Base-by-base conservation (phyloP, 345 rosid genomes). In the Ceriops zippeliana region DNA sequence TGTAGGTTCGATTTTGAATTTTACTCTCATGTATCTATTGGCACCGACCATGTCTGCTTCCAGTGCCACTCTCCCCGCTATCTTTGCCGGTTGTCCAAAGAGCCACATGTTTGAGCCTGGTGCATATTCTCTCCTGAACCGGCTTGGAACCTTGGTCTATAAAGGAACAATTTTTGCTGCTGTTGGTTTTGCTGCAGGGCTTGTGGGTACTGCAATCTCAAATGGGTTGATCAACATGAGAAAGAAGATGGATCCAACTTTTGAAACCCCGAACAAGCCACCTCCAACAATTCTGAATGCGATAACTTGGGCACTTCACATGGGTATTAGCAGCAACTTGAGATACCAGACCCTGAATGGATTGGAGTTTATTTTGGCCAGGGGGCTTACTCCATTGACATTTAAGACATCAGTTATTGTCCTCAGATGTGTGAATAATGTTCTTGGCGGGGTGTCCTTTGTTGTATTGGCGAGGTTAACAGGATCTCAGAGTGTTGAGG, bases 81-180 rank as follows among this genome's bases (percentile, higher is more conserved):
- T 96, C 49, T 96, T 96, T 35, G 86, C 90, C 15, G 81, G 51
- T 73, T 96, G 96, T 66, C 99, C 99, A 0, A n/a, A 81, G 4
- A 80, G 97, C 59, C 96, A 96, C 78, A 89, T 96, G 99, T 96
- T 96, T 54, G 90, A 96, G 74, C 85, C 87, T 0, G 99, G 99
- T 7, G 75, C 83, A 49, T 96, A 69, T 66, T 68, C 81, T 3
- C 24, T 87, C 0, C 8, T 79, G 21, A 82, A 86, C 53, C 80
- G 99, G 9, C 73, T 82, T 0, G 98, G 99, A 21, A 96, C 99
- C n/a, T 77, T 87, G 15, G 88, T 86, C 1, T 92, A 81, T 82
- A 96, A 96, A 63, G 99, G 99, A 1, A 60, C 84, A 11, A 85
- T 96, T 0, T 96, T 96, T 66, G 97, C 98, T 0, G 82, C 88